Base-by-base conservation (phyloP, 1,284 basidiomycete genomes). In the Tremellales sp. region DNA sequence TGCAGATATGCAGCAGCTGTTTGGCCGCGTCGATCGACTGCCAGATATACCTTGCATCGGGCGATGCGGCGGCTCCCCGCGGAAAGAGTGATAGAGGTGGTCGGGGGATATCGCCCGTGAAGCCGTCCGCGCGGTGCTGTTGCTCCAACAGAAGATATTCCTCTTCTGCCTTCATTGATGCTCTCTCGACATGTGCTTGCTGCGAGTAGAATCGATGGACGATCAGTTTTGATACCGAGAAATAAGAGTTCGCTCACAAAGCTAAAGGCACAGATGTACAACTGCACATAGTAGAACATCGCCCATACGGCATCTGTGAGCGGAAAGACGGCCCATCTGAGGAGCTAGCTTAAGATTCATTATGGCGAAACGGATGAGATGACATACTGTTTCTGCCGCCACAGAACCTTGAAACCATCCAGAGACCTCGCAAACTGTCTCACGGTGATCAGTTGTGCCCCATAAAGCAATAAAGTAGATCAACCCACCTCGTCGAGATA, bases 161-260 rank as follows among this genome's bases (percentile, higher is more conserved):
- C 34, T 66, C 60, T 34, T 70, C 67, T 2, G 69, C 66, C 19
- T 66, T 56, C 34, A 68, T 60, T 1, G 70, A 57, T 3, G 70
- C 63, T 24, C 72, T 57, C 47, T 72, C 67, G n/a, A 73, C 67
- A 43, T 74, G 72, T 10, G 70, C 70, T 67, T 72, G 70, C 69
- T 71, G 41, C 14, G 10, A n/a, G n/a, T n/a, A n/a, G n/a, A 16
- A 18, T 53, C 24, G 56, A 42, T n/a, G 19, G 13, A 5, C n/a
- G 10, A 16, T 22, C 12, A 19, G 22, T 35, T 18, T 16, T 16
- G 40, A 18, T 21, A 29, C 19, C 8, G 39, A 4, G 4, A 18
- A 5, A 27, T 12, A 32, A 5, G 6, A 1, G 7, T 12, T 3
- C 6, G 58, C 70, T 61, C 33, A 72, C 70, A 37, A 73, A 74